Evolutionary conservation across 495 filamentous ascomycete species (phyloP).

Genomic region (Oleoguttula mirabilis): DNA sequence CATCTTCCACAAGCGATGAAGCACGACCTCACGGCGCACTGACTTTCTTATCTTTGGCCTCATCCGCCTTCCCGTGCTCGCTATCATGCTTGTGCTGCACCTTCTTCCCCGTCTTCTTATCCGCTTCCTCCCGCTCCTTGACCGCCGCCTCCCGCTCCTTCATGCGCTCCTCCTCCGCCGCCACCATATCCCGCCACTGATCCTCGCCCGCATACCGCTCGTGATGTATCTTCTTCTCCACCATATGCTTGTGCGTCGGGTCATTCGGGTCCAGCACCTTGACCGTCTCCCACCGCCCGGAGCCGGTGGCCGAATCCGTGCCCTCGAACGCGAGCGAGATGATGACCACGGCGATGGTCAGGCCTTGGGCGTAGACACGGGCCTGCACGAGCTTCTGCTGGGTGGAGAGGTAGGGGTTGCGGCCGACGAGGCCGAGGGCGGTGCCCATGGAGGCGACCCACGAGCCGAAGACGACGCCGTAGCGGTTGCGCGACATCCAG

Average conservation of each 20-base stretch:
- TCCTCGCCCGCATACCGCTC: slow-evolving; percentile 69
- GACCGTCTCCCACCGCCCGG: slow-evolving; percentile 64
- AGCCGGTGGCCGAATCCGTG: slow-evolving; percentile 60
- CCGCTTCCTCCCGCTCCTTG: slow-evolving; percentile 19
- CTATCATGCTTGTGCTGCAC: slow-evolving; percentile 1
- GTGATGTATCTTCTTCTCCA: slow-evolving; percentile 59
- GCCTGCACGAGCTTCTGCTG: slow-evolving; percentile 94
- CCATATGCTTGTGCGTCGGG: slow-evolving; percentile 56
- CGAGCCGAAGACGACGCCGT: slow-evolving; percentile 70
- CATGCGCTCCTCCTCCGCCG: slow-evolving; percentile 30
- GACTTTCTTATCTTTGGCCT: slow-evolving; percentile 11
- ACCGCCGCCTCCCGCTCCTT: slow-evolving; percentile 28
- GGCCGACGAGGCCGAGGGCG: slow-evolving; percentile 62
- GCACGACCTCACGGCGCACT: slow-evolving; percentile 11
- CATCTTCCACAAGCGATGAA: too few relatives aligned
- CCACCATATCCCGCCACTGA: slow-evolving; percentile 59
- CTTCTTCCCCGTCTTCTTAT: slow-evolving; percentile 21
- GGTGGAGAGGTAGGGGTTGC: slow-evolving; percentile 61
- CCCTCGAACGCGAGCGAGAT: slow-evolving; percentile 85
- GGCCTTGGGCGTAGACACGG: slow-evolving; percentile 91
- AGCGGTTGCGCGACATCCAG: slow-evolving; percentile 68
- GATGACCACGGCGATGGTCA: slow-evolving; percentile 79
- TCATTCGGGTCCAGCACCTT: slow-evolving; percentile 61
- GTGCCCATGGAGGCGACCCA: slow-evolving; percentile 78
- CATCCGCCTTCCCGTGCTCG: slow-evolving; percentile 13